Base-by-base conservation (phyloP, 768 basidiomycete genomes). In the Leccinellum luteum region DNA sequence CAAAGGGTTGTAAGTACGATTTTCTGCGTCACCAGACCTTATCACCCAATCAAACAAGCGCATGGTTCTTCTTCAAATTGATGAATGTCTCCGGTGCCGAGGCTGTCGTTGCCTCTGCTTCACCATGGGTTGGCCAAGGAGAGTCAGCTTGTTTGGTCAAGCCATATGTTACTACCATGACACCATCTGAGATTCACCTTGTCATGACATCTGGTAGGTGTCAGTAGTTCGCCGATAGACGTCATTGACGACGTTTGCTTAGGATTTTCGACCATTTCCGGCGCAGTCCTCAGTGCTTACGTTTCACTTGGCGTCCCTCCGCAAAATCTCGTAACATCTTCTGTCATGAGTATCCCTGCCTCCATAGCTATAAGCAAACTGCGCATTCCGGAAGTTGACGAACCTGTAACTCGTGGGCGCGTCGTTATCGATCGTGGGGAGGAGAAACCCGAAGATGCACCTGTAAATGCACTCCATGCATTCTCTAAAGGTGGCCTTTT, bases 71-170 rank as follows among this genome's bases (percentile, higher is more conserved):
- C 81, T 93, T 91, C 78, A 94, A 92, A 73, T 74, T 90, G 52
- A 82, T 96, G 85, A 86, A 90, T 61, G 83, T 96, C 32, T 94
- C 94, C n/a, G 94, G 94, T 57, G 94, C 92, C 4, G 94, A 96
- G 69, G 93, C 94, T 34, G 89, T 96, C 56, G 92, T 96, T 44
- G 93, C 94, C 28, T 86, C 94, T 50, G 87, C 92, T 15, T 94
- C 92, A 0, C 94, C 94, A n/a, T 96, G 90, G 82, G 85, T 96
- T 62, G 94, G 94, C 21, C 89, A 91, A 74, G 93, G 90, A 68
- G 93, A 94, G 72, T 89, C 86, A 23, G 92, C 91, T 48, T 92
- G 92, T 73, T 76, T 94, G 61, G 90, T 94, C 62, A 81, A 80
- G 53, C 92, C 92, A 32, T 93, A 90, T 67, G 85, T 92, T 64